These are phyloP conservation scores for Ogataea pignaliae DNA, from an alignment of 805 yeast genomes.

Conservation along the genomic window DNA sequence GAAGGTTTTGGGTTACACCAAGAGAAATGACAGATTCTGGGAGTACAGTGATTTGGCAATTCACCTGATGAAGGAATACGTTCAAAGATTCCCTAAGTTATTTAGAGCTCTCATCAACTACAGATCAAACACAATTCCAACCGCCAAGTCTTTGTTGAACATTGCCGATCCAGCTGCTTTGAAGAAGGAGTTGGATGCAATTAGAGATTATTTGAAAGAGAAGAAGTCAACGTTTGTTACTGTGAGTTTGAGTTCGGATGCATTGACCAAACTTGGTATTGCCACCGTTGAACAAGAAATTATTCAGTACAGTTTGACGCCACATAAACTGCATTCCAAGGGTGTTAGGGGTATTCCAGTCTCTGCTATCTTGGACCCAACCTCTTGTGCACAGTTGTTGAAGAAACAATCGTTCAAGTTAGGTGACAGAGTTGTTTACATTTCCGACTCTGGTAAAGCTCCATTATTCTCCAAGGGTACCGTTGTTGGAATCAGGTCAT, in stretches of 20 bases:
- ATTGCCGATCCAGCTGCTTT: constrained; percentile 38
- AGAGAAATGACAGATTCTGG: constrained; percentile 67
- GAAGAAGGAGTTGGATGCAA: constrained; percentile 35
- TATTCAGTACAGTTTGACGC: constrained; percentile 39
- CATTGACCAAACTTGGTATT: constrained; percentile 63
- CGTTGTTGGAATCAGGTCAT: constrained; percentile 59
- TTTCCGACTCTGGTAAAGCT: constrained; percentile 83
- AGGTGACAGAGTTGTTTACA: constrained; percentile 88
- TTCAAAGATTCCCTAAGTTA: constrained; percentile 55
- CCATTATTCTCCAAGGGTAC: constrained; percentile 88
- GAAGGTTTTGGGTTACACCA: constrained; percentile 86
- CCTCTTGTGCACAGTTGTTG: constrained; percentile 64
- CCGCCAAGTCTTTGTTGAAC: constrained; percentile 33
- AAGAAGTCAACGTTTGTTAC: constrained; percentile 45
- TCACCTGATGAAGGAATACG: constrained; percentile 58
- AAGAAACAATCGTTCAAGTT: constrained; percentile 71
- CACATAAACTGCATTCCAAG: constrained; percentile 44
- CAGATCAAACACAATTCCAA: constrained; percentile 32
- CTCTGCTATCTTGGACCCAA: constrained; percentile 74
- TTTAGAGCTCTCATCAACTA: constrained; percentile 34
- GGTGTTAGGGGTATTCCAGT: constrained; percentile 80
- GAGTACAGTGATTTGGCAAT: constrained; percentile 75
- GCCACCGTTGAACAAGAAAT: constrained; percentile 61
- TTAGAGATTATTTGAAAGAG: constrained; percentile 42
- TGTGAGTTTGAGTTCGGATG: constrained; percentile 74